A percentile compares a stretch with the other conserved stretches of the same genome.
Conservation (phyloP, 2,329 filamentous ascomycete species). For the Fusarium armeniacum region DNA sequence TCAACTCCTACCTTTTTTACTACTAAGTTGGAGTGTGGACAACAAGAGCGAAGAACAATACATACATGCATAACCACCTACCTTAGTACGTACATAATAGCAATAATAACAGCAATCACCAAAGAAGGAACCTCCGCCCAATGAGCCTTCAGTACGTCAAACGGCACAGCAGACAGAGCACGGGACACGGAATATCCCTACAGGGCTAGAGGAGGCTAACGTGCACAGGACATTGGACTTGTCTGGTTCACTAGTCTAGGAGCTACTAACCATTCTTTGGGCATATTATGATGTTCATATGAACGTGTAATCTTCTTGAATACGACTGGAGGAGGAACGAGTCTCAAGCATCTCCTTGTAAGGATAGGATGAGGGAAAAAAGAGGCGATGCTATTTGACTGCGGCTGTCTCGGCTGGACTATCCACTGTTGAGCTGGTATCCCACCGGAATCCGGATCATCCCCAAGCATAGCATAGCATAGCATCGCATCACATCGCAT, state of each 20-base stretch:
- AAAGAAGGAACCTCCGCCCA: slow-evolving; percentile 26
- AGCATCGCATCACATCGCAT: not conserved
- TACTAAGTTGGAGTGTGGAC: not conserved
- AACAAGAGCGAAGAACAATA: not conserved
- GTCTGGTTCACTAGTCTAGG: not conserved
- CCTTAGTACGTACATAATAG: not conserved
- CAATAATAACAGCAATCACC: slow-evolving; percentile 2
- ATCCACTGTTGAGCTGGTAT: slow-evolving; percentile 10
- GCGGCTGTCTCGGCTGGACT: slow-evolving; percentile 24
- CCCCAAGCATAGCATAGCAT: slow-evolving; percentile 3
- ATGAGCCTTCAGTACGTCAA: slow-evolving; percentile 9
- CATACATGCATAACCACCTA: no score
- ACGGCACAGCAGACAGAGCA: not conserved
- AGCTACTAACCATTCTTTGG: not conserved
- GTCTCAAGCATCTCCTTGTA: slow-evolving; percentile 19
- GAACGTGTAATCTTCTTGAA: slow-evolving; percentile 6
- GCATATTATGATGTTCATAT: slow-evolving; percentile 12
- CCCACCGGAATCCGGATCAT: slow-evolving; percentile 2
- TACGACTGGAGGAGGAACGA: slow-evolving; percentile 21
- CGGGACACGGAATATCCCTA: slow-evolving; percentile 18
- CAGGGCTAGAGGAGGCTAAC: slow-evolving; percentile 16
- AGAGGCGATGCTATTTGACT: slow-evolving; percentile 12
- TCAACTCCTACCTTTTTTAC: not conserved
- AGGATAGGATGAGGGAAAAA: not conserved
- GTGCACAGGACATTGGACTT: not conserved